Evolutionary conservation across 2,329 filamentous ascomycete species (phyloP), one percentile per base, ranked within the genome.

Genomic region (Ophiostoma triangulosporum): DNA sequence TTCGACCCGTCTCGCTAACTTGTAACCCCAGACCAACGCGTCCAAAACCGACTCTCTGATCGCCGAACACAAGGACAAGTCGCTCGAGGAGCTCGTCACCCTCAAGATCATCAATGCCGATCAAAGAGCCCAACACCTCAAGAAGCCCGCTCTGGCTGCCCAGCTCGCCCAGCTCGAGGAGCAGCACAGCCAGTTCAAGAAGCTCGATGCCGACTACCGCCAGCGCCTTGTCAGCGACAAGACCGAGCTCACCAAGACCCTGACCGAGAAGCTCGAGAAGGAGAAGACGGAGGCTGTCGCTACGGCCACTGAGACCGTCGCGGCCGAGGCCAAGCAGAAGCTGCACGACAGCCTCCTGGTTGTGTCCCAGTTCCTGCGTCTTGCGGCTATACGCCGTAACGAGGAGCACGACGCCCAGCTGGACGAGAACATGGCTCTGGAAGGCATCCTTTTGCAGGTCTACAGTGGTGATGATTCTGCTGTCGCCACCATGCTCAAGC

Each of bases 401-500:
- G 83, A 87, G 63, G 85, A 86, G 58, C 77, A 73, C 53, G 77
- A 85, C 60, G 75, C 78, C 48, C 69, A 73, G 38, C 67, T 76
- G 5, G 85, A 89, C 54, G 85, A 91, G 70, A 88, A 83, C 68
- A 81, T 82, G 68, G 88, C 86, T 33, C 81, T 93, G 56, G 87
- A 94, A 69, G 86, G 86, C 51, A 81, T 88, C 32, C 73, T 94
- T 55, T 73, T 89, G 48, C 77, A 84, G 56, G 84, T 93, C 31
- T 93, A 94, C 68, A 80, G 81, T 46, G 88, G 87, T 48, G 86
- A 91, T 62, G 78, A 86, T 58, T 75, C 72, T 60, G 87, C 86
- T 50, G 86, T 93, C 24, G 71, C 78, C 52, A 80, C 84, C 54
- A 88, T 88, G 70, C 69, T 87, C 63, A 89, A 86, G 72, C 74